Base-by-base conservation (phyloP, 352 stramenopile species). In the Globisporangium rhizosaccharum region DNA sequence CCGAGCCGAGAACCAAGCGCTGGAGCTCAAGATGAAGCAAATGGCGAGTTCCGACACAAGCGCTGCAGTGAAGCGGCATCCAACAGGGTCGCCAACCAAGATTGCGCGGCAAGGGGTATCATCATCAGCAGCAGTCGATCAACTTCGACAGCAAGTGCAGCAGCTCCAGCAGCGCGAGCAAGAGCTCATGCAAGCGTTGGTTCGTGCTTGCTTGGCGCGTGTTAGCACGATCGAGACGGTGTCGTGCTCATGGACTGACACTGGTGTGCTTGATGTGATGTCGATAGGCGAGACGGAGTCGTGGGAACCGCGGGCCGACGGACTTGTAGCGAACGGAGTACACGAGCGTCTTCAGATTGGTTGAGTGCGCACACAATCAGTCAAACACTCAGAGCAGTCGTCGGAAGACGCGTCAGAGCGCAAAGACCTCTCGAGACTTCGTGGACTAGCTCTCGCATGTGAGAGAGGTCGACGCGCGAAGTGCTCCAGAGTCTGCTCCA, bases 101-200 rank as follows among this genome's bases (percentile, higher is more conserved):
- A 62, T 26, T 10, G 30, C 55, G 46, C 58, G 51, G 0, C 36
- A 42, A 9, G 36, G 33, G 7, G 41, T 5, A 15, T 47, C 41
- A 9, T 26, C 44, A 26, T 46, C 56, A 14, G 37, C 20, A 5
- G 47, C 69, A 18, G 56, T 74, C 17, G 70, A 70, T 12, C 67
- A 85, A 44, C 66, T 88, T 30, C 76, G 70, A 28, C 52, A 75
- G 17, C 82, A 89, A 30, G 72, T 92, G 14, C 62, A 82, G 65
- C 82, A 90, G 18, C 66, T 92, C 23, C 80, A 87, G 57, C 68
- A 82, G 55, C 80, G 78, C n/a, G 82, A 92, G 49, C 78, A 92
- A 56, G 82, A 92, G 56, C 78, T 92, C 36, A 90, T 92, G 82
- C 77, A 87, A 53, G 82, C 82, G 42, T 72, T 90, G 65, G 82